Evolutionary conservation across 1,284 basidiomycete genomes (phyloP).

Genomic region (Gomphus bonarii): DNA sequence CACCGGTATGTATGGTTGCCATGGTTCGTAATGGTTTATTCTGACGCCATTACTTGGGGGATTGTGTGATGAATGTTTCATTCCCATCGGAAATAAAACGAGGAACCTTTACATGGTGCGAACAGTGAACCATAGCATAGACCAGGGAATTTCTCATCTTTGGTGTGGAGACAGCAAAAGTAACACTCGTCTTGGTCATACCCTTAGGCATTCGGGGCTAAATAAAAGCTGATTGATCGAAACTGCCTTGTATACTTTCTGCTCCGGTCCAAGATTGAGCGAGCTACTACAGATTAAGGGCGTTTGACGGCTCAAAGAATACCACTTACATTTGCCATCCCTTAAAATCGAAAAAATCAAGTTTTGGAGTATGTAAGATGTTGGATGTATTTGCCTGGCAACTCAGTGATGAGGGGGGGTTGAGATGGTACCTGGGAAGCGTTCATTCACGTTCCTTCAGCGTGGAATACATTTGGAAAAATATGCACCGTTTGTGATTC

Average conservation of each 20-base stretch:
- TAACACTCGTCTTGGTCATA: slow-evolving; percentile 42
- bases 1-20: slow-evolving; percentile 49
- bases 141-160: slow-evolving; percentile 46
- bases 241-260: slow-evolving; percentile 17
- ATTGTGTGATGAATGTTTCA: slow-evolving; percentile 31
- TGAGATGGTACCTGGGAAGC: slow-evolving; percentile 36
- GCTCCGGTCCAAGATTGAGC: slow-evolving; percentile 37
- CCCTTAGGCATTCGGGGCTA: slow-evolving; percentile 20
- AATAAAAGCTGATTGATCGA: neutral
- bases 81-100: slow-evolving; percentile 39
- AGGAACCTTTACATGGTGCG: slow-evolving; percentile 26
- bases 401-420: slow-evolving; percentile 40
- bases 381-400: slow-evolving; percentile 34
- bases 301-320: slow-evolving; percentile 14
- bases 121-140: neutral
- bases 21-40: slow-evolving; percentile 44
- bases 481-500: slow-evolving; percentile 37
- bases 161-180: slow-evolving; percentile 38
- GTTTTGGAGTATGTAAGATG: slow-evolving; percentile 40
- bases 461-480: neutral
- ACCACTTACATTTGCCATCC: slow-evolving; percentile 7
- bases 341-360: too few relatives aligned
- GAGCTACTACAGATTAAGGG: slow-evolving; percentile 2
- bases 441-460: neutral
- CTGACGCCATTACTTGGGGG: slow-evolving; percentile 32